Percentiles rank a stretch among this genome's conserved stretches.
Evolutionary conservation across 179 eudicot genomes (phyloP).

Genomic region (Silene noctiflora): DNA sequence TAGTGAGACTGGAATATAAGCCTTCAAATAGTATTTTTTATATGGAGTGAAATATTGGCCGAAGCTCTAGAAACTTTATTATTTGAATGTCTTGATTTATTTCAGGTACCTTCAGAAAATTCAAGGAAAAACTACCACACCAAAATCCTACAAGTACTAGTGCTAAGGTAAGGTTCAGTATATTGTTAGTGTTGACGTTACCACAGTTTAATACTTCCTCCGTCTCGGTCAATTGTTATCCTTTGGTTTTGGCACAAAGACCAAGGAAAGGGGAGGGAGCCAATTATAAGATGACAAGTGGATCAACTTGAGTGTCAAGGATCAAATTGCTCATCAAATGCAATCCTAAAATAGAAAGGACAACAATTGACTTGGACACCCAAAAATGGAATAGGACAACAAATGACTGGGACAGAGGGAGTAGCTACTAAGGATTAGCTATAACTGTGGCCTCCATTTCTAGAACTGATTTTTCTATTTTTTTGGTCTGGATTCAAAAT

Average conservation of each 20-base stretch:
- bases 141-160: slow-evolving; percentile 53
- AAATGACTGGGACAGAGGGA: no score
- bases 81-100: slow-evolving; percentile 6
- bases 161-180: slow-evolving; percentile 41
- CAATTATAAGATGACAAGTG: no score
- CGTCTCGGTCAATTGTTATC: no score
- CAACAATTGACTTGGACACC: no score
- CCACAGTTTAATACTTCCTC: neutral
- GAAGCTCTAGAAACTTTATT: neutral
- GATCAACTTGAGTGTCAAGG: no score
- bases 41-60: slow-evolving; percentile 2
- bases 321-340: no score
- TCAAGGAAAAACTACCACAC: slow-evolving; percentile 63
- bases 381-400: no score
- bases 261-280: no score
- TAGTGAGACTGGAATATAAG: neutral
- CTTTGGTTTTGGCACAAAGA: no score
- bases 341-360: no score
- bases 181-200: neutral
- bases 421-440: neutral
- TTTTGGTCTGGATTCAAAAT: neutral
- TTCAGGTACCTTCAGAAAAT: slow-evolving; percentile 81
- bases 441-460: neutral
- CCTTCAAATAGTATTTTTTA: neutral
- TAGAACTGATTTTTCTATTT: neutral